phyloP scores from a whole-genome alignment of 257 asterid genomes.

The Mentha longifolia region DNA sequence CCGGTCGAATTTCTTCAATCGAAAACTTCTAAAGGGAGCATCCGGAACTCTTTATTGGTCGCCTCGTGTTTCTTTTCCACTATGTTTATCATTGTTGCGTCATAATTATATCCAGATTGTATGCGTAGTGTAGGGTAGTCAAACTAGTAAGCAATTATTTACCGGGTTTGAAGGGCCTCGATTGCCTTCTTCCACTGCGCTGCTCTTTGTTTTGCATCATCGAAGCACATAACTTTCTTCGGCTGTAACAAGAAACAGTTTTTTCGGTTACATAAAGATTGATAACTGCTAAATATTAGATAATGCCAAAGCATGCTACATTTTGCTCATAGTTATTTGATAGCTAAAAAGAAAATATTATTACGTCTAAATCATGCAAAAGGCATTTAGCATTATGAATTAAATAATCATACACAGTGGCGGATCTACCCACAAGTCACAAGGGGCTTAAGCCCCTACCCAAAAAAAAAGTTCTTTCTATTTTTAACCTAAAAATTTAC shows the following conservation, averaged over 20 bases:
- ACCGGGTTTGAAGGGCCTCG: constrained; percentile 89
- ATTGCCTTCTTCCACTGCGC: constrained; percentile 94
- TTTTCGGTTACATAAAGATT: neutral
- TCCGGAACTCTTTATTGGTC: neutral
- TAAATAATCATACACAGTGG: no score
- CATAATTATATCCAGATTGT: constrained; percentile 50
- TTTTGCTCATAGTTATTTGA: no score
- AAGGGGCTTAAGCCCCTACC: no score
- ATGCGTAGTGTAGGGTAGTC: constrained; percentile 33
- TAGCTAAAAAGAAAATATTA: no score
- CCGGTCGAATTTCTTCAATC: neutral
- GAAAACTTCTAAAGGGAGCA: constrained; percentile 13
- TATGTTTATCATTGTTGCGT: constrained; percentile 31
- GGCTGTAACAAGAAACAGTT: constrained; percentile 59
- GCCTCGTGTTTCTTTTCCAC: constrained; percentile 40
- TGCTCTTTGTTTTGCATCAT: constrained; percentile 92
- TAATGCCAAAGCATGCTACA: no score
- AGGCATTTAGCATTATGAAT: no score
- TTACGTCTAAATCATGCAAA: no score
- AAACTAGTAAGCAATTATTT: constrained; percentile 34
- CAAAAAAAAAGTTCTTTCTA: no score
- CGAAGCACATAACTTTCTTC: constrained; percentile 83
- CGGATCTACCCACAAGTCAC: no score
- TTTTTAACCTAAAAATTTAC: no score
- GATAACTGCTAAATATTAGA: no score